Evolutionary conservation across 495 filamentous ascomycete species (phyloP).

Genomic region (Terfezia boudieri): DNA sequence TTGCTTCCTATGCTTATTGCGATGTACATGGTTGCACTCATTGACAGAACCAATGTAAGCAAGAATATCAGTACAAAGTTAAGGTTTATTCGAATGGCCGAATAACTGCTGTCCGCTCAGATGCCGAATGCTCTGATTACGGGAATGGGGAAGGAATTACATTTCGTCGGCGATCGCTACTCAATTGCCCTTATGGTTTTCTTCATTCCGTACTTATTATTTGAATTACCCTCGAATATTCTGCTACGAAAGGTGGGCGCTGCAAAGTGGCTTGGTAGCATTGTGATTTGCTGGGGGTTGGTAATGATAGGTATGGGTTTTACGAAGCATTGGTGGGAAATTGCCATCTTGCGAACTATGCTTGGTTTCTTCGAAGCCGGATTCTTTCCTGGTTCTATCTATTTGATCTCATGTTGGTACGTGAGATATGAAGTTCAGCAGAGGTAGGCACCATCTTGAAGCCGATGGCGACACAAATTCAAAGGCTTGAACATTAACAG

Average conservation of each 20-base stretch:
- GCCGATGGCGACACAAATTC: too few species aligned
- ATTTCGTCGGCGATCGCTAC: slow-evolving; percentile 14
- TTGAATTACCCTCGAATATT: slow-evolving; percentile 48
- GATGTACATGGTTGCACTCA: slow-evolving; percentile 12
- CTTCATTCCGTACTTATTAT: slow-evolving; percentile 27
- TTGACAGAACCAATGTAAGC: slow-evolving; percentile 14
- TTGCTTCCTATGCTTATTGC: slow-evolving; percentile 14
- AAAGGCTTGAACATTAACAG: too few species aligned
- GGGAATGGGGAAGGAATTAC: slow-evolving; percentile 27
- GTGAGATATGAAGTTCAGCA: slow-evolving; percentile 41
- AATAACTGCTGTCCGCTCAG: slow-evolving; percentile 6
- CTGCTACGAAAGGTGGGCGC: slow-evolving; percentile 40
- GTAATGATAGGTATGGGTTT: slow-evolving; percentile 54
- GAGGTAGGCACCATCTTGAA: slow-evolving; percentile 22
- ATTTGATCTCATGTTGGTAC: slow-evolving; percentile 61
- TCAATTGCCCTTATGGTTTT: slow-evolving; percentile 23
- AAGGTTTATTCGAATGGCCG: not conserved
- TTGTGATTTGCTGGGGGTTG: slow-evolving; percentile 39
- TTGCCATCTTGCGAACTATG: slow-evolving; percentile 42
- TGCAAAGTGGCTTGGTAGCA: slow-evolving; percentile 44
- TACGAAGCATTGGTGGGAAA: slow-evolving; percentile 34
- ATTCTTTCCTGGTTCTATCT: slow-evolving; percentile 50
- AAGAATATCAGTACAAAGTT: not conserved
- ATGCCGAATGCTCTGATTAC: slow-evolving; percentile 37
- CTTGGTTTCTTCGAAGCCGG: slow-evolving; percentile 48